phyloP scores from a whole-genome alignment of 2,329 filamentous ascomycete genomes.

The Cladorrhinum sp. region DNA sequence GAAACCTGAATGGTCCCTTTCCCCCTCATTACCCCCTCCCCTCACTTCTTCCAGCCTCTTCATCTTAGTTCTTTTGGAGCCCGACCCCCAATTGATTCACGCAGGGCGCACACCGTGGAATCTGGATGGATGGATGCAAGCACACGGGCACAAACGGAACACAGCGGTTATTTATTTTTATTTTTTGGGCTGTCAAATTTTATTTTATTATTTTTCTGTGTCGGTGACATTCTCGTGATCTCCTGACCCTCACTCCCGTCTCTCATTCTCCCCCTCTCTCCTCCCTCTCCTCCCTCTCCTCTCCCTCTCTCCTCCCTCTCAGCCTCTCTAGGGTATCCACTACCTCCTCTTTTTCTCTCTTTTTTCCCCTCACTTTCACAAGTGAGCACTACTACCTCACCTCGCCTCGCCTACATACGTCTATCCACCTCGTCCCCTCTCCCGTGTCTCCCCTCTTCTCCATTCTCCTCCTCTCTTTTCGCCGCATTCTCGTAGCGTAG shows the following conservation, averaged over 20 bases:
- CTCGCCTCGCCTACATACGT: background rate
- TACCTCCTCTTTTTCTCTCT: background rate
- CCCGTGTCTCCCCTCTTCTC: background rate
- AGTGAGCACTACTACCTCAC: background rate
- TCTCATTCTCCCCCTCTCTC: background rate
- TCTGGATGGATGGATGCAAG: background rate
- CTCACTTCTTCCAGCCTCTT: constrained; percentile 7
- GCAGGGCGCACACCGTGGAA: background rate
- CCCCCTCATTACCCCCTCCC: background rate
- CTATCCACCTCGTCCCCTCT: background rate
- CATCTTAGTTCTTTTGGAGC: background rate
- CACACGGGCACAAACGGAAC: background rate
- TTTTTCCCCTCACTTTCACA: background rate
- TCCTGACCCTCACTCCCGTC: background rate
- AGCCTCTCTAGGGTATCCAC: background rate
- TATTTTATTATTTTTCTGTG: background rate
- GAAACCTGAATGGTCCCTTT: background rate
- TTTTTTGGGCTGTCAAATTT: background rate
- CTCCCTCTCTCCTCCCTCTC: background rate
- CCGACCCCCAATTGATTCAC: constrained; percentile 1
- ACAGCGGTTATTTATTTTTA: constrained; percentile 1
- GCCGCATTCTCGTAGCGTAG: constrained; percentile 8
- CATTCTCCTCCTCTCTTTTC: constrained; percentile 2
- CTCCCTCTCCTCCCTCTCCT: background rate
- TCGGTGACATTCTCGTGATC: background rate